Conservation (phyloP, 305 asterid species). For the Fraxinus ornus region DNA sequence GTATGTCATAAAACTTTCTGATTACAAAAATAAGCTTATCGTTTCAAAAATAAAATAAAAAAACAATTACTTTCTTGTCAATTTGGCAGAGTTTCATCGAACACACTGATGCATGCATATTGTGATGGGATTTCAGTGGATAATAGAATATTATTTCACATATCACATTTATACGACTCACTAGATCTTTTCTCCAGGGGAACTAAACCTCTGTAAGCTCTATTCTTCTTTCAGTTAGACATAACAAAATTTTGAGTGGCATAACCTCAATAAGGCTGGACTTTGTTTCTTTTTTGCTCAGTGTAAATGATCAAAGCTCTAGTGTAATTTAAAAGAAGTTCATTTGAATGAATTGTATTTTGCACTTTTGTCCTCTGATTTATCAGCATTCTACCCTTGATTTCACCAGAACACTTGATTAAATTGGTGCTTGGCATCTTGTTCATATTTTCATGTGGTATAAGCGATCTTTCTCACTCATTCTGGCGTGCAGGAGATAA, state of each 20-base stretch:
- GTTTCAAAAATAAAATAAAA: background rate
- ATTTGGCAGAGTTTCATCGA: background rate
- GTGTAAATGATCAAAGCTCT: background rate
- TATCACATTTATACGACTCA: background rate
- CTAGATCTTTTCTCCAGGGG: background rate
- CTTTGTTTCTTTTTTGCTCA: background rate
- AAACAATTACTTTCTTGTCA: background rate
- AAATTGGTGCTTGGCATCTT: background rate
- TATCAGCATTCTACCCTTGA: background rate
- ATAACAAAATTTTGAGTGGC: background rate
- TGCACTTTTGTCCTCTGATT: background rate
- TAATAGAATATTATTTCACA: background rate
- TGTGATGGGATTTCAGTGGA: background rate
- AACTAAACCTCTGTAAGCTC: background rate
- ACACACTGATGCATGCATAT: background rate
- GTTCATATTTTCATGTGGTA: background rate
- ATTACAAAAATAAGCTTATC: background rate
- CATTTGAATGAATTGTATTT: background rate
- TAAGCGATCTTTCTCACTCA: slow-evolving; percentile 16
- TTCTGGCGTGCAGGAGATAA: slow-evolving; percentile 68
- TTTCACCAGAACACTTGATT: background rate
- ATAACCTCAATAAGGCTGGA: background rate
- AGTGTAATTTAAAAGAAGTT: background rate
- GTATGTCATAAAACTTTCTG: background rate
- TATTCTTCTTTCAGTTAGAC: background rate